These are phyloP conservation scores for Pseudevernia furfuracea DNA, from an alignment of 495 filamentous ascomycete genomes.

Conservation along the genomic window DNA sequence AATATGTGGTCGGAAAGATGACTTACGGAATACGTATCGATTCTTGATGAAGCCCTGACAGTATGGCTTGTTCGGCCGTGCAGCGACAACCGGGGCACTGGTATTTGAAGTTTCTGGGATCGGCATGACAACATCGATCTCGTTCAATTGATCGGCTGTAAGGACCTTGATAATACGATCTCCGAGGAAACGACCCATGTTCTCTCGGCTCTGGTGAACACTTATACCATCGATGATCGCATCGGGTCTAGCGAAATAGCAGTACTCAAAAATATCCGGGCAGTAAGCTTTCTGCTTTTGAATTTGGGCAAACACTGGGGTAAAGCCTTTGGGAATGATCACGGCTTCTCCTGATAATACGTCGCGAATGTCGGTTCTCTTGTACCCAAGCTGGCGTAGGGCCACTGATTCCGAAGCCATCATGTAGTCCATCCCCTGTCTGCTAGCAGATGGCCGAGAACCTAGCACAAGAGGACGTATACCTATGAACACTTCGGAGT, in stretches of 20 bases:
- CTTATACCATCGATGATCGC: constrained; percentile 89
- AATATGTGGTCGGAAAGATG: too few species aligned
- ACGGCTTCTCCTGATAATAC: constrained; percentile 89
- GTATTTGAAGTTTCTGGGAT: constrained; percentile 85
- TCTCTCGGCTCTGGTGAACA: constrained; percentile 78
- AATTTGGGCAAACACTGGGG: constrained; percentile 62
- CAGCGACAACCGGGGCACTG: constrained; percentile 69
- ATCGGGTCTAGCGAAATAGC: constrained; percentile 77
- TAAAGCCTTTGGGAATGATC: constrained; percentile 63
- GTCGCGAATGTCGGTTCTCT: constrained; percentile 57
- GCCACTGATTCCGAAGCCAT: constrained; percentile 96
- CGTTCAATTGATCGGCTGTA: constrained; percentile 63
- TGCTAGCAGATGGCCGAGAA: constrained; percentile 57
- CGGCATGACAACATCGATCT: constrained; percentile 87
- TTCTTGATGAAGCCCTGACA: constrained; percentile 89
- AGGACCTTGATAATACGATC: constrained; percentile 67
- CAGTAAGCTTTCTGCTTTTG: constrained; percentile 58
- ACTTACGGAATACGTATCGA: constrained; percentile 89
- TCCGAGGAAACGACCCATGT: constrained; percentile 86
- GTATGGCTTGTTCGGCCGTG: constrained; percentile 66
- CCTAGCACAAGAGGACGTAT: constrained; percentile 81
- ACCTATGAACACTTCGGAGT: constrained; percentile 42
- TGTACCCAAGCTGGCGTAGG: constrained; percentile 77
- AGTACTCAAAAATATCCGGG: constrained; percentile 39
- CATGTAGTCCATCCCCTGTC: constrained; percentile 82